Evolutionary conservation across 2,329 filamentous ascomycete genomes (phyloP).

Genomic region (Scytalidium lignicola): DNA sequence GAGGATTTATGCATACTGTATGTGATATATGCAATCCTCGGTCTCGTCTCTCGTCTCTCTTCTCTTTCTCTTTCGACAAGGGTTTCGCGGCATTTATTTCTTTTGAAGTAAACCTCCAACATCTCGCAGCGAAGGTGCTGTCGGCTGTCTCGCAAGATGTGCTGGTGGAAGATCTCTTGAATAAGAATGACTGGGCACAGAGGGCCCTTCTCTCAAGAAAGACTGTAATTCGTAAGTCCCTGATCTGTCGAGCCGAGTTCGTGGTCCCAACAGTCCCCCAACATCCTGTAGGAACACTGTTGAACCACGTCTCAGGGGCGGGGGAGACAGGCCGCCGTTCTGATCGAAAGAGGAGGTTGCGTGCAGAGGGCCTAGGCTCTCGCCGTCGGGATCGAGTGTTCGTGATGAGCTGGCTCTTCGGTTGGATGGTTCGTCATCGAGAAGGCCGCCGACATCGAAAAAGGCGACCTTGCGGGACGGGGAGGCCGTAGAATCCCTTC

Average conservation of each 20-base stretch:
- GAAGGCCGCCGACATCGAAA: slow-evolving; percentile 76
- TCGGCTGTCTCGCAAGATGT: slow-evolving; percentile 18
- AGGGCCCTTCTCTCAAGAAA: slow-evolving; percentile 14
- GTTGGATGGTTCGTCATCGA: slow-evolving; percentile 45
- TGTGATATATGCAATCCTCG: too few species aligned
- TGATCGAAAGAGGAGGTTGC: slow-evolving; percentile 16
- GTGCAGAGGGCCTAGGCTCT: slow-evolving; percentile 14
- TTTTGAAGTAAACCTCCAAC: slow-evolving; percentile 33
- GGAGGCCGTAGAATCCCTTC: slow-evolving; percentile 28
- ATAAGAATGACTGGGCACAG: not conserved
- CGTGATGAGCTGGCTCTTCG: slow-evolving; percentile 16
- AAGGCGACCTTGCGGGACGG: slow-evolving; percentile 63
- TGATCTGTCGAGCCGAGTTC: slow-evolving; percentile 13
- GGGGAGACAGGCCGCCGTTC: slow-evolving; percentile 30
- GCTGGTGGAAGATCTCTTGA: not conserved
- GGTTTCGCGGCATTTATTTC: too few species aligned
- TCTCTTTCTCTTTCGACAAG: too few species aligned
- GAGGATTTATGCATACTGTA: too few species aligned
- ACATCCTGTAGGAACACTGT: slow-evolving; percentile 50
- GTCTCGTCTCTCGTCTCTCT: not conserved
- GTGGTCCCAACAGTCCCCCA: slow-evolving; percentile 45
- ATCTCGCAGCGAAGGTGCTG: slow-evolving; percentile 33
- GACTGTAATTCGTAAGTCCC: slow-evolving; percentile 21
- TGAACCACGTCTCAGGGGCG: slow-evolving; percentile 47
- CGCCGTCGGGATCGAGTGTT: slow-evolving; percentile 23